phyloP scores from a whole-genome alignment of 495 filamentous ascomycete genomes.

The Penicillium bovifimosum region DNA sequence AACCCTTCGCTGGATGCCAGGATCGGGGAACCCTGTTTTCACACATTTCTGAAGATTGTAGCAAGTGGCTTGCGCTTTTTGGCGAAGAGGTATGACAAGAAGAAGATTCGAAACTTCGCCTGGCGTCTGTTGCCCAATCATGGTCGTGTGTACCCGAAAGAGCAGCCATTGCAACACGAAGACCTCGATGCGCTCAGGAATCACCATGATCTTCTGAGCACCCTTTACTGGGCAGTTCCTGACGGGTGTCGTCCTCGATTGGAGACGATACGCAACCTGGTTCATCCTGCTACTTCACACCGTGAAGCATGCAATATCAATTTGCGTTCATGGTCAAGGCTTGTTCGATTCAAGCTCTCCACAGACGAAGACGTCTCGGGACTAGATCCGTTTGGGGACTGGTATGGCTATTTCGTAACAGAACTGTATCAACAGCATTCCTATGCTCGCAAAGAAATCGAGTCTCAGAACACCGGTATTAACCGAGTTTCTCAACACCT shows the following conservation, averaged over 20 bases:
- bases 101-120: constrained; percentile 70
- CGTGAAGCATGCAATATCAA: constrained; percentile 80
- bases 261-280: constrained; percentile 67
- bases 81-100: constrained; percentile 51
- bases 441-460: constrained; percentile 55
- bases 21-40: constrained; percentile 77
- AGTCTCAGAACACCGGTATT: constrained; percentile 46
- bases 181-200: constrained; percentile 86
- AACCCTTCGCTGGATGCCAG: constrained; percentile 56
- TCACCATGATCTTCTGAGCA: constrained; percentile 88
- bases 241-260: constrained; percentile 62
- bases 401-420: constrained; percentile 57
- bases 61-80: constrained; percentile 63
- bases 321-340: constrained; percentile 71
- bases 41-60: constrained; percentile 85
- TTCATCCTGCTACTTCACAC: constrained; percentile 75
- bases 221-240: constrained; percentile 81
- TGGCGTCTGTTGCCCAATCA: constrained; percentile 85
- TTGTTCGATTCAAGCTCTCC: constrained; percentile 69
- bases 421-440: constrained; percentile 55
- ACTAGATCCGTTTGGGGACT: constrained; percentile 58
- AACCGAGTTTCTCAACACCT: constrained; percentile 41
- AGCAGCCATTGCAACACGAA: constrained; percentile 62
- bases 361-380: constrained; percentile 45
- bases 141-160: constrained; percentile 78